phyloP scores from a whole-genome alignment of 2,329 filamentous ascomycete genomes.

The Pseudogymnoascus sp. region DNA sequence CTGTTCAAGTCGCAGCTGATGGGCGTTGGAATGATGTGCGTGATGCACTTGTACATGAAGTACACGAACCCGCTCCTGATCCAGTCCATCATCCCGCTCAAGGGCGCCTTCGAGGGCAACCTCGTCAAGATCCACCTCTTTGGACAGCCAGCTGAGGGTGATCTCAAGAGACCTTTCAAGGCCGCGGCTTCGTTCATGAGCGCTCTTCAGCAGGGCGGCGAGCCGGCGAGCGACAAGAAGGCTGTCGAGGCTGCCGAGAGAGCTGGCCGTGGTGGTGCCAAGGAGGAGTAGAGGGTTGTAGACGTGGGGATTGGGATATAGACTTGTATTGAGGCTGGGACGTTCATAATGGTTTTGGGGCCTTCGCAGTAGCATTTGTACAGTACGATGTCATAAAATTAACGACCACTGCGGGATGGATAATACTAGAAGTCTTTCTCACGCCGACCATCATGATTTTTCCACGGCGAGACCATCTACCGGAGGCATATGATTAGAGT shows the following conservation, averaged over 20 bases:
- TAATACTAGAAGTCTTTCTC: not conserved
- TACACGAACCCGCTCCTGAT: constrained; percentile 99
- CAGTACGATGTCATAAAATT: constrained; percentile 3
- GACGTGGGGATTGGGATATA: not conserved
- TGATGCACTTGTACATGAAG: constrained; percentile 99
- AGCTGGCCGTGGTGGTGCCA: constrained; percentile 60
- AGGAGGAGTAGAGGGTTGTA: constrained; percentile 54
- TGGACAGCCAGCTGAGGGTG: constrained; percentile 76
- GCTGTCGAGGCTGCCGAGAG: constrained; percentile 74
- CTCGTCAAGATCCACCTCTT: constrained; percentile 92
- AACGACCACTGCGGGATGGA: not conserved
- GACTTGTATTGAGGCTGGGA: not conserved
- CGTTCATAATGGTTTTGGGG: not conserved
- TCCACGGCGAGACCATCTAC: not conserved
- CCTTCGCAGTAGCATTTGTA: not conserved
- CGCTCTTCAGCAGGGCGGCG: constrained; percentile 54
- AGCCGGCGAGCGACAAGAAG: constrained; percentile 84
- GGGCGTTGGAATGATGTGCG: constrained; percentile 94
- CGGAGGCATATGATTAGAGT: not conserved
- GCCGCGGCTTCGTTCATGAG: constrained; percentile 72
- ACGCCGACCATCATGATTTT: not conserved
- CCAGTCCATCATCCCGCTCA: constrained; percentile 96
- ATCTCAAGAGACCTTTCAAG: constrained; percentile 97
- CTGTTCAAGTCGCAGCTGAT: constrained; percentile 88
- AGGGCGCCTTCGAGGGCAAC: constrained; percentile 91